Conservation (phyloP, 2,329 filamentous ascomycete species). For the Pseudogymnoascus sp. region DNA sequence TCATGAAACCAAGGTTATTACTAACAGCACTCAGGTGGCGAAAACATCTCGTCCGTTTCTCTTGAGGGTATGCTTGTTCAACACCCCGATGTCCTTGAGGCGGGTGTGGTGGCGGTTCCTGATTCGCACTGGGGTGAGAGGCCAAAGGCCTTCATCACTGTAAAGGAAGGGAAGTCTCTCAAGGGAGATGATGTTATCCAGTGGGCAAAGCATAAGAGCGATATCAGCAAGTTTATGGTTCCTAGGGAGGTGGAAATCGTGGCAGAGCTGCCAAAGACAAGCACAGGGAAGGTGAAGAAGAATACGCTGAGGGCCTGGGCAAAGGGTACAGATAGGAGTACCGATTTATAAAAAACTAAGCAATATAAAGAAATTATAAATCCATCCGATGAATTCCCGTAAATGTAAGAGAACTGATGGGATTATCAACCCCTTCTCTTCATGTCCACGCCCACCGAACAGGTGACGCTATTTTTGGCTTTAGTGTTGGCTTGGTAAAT, state of each 20-base stretch:
- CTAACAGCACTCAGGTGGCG: conserved; percentile 55
- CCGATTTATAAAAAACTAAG: conserved; percentile 3
- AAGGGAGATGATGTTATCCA: conserved; percentile 64
- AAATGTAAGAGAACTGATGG: neutral
- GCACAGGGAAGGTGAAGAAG: conserved; percentile 94
- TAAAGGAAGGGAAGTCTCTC: conserved; percentile 58
- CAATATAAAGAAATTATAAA: neutral
- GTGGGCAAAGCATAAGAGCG: conserved; percentile 76
- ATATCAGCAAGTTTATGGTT: conserved; percentile 88
- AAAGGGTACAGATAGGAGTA: conserved; percentile 40
- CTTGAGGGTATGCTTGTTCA: conserved; percentile 83
- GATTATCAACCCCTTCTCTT: neutral
- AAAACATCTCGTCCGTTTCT: conserved; percentile 93
- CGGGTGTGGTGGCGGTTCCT: conserved; percentile 77
- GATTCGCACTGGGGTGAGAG: conserved; percentile 92
- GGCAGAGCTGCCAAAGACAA: conserved; percentile 88
- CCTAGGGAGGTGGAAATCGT: conserved; percentile 68
- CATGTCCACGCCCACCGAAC: neutral
- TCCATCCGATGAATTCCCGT: neutral
- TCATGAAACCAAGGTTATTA: conserved; percentile 8
- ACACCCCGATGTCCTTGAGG: conserved; percentile 85
- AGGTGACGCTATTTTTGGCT: conserved; percentile 6
- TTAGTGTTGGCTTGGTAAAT: neutral
- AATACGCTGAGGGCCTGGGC: conserved; percentile 86
- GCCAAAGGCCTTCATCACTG: conserved; percentile 88